Evolutionary conservation across 176 grass and related monocot genomes (phyloP).

Genomic region (Aegilops tauschii): DNA sequence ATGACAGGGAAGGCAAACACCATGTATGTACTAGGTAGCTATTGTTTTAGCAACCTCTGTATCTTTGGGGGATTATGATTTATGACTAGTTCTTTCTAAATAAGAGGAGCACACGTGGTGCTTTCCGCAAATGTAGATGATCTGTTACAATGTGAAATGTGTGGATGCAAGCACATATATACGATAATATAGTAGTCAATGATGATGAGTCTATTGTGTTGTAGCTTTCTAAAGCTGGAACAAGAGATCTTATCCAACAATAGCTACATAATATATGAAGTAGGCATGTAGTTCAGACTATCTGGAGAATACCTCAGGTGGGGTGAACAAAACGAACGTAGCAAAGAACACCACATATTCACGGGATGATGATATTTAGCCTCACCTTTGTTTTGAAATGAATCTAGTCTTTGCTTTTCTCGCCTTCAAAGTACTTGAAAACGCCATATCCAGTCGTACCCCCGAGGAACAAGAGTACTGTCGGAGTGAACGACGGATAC

Average conservation of each 20-base stretch:
- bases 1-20: not conserved
- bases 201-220: not conserved
- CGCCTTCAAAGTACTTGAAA: constrained; percentile 83
- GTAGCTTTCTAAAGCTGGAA: not conserved
- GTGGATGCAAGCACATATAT: not conserved
- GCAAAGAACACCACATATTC: not conserved
- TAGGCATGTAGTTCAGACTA: too few relatives aligned
- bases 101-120: not conserved
- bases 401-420: constrained; percentile 68
- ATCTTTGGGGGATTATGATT: not conserved
- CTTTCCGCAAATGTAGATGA: not conserved
- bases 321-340: not conserved
- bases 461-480: constrained; percentile 67
- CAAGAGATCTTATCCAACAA: not conserved
- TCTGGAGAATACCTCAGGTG: not conserved
- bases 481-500: constrained; percentile 91
- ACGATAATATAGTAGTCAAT: not conserved
- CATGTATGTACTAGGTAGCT: not conserved
- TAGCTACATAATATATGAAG: not conserved
- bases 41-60: not conserved
- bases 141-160: not conserved
- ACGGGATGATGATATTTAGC: not conserved
- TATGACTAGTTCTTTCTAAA: not conserved
- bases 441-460: constrained; percentile 77
- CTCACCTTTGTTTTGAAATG: constrained; percentile 14